Percentiles rank a stretch among this genome's conserved stretches.
Evolutionary conservation across 1,139 yeast species (phyloP).

Genomic region (Hanseniaspora gamundiae): DNA sequence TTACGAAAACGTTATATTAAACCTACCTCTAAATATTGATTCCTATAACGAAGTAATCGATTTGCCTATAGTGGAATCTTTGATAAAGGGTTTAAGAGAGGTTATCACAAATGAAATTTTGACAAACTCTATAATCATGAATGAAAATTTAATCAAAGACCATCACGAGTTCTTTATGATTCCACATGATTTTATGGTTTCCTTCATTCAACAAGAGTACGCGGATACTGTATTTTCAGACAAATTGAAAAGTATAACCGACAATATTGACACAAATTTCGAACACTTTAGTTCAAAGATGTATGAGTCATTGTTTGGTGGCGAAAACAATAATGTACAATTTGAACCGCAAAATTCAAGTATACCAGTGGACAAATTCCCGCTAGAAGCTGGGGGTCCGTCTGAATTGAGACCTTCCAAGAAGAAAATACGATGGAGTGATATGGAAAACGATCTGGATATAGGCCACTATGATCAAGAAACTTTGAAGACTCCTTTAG

Average conservation of each 20-base stretch:
- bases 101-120: constrained; percentile 41
- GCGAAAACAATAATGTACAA: too few relatives aligned
- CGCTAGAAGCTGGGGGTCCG: too few relatives aligned
- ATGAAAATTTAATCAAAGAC: constrained; percentile 26
- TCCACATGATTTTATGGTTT: background rate
- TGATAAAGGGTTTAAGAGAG: constrained; percentile 33
- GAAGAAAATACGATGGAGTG: too few relatives aligned
- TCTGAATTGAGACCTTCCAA: too few relatives aligned
- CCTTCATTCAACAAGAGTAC: background rate
- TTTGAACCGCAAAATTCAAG: too few relatives aligned
- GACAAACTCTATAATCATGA: constrained; percentile 40
- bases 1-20: constrained; percentile 30
- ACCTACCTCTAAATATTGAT: constrained; percentile 36
- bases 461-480: too few relatives aligned
- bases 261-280: background rate
- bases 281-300: background rate
- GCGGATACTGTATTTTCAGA: too few relatives aligned
- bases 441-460: too few relatives aligned
- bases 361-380: too few relatives aligned
- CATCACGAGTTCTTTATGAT: background rate
- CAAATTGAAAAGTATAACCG: background rate
- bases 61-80: constrained; percentile 30
- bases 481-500: too few relatives aligned
- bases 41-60: constrained; percentile 38
- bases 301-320: background rate